Evolutionary conservation across 225 moss, liverwort and hornwort species (phyloP).

Genomic region (Sphagnum contortum): DNA sequence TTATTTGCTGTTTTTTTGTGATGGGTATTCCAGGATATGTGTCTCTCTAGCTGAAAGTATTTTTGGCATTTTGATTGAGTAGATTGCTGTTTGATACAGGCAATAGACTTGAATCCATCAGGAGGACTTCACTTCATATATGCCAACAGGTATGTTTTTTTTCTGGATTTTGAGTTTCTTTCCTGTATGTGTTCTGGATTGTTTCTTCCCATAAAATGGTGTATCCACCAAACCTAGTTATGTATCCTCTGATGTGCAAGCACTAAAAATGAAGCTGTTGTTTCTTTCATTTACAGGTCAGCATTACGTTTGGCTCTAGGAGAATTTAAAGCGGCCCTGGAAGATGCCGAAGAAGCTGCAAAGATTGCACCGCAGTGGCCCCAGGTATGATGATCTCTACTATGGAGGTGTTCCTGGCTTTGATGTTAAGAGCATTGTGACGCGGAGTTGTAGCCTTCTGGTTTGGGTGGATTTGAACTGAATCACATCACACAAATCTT

Average conservation of each 20-base stretch:
- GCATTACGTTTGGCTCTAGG: conserved; percentile 42
- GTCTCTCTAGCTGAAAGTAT: background rate
- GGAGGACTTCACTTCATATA: conserved; percentile 54
- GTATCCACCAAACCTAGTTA: too few relatives aligned
- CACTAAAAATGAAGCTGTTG: too few relatives aligned
- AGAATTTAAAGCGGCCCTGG: conserved; percentile 27
- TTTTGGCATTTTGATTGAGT: background rate
- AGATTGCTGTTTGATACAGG: conserved; percentile 14
- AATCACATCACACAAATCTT: background rate
- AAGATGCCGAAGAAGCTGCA: conserved; percentile 42
- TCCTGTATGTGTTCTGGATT: background rate
- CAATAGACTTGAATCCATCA: conserved; percentile 39
- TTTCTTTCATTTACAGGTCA: conserved; percentile 19
- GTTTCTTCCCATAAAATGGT: background rate
- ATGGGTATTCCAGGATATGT: too few relatives aligned
- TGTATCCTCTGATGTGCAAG: too few relatives aligned
- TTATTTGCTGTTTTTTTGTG: background rate
- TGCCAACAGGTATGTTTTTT: conserved; percentile 26
- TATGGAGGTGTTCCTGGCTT: too few relatives aligned
- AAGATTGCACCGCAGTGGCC: conserved; percentile 42
- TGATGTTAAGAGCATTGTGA: background rate
- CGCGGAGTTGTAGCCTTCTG: too few relatives aligned
- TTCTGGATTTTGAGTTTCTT: background rate
- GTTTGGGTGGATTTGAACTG: background rate
- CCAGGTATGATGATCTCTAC: conserved; percentile 13